Conservation (phyloP, 140 eudicot genomes). For the Oenanthe javanica region DNA sequence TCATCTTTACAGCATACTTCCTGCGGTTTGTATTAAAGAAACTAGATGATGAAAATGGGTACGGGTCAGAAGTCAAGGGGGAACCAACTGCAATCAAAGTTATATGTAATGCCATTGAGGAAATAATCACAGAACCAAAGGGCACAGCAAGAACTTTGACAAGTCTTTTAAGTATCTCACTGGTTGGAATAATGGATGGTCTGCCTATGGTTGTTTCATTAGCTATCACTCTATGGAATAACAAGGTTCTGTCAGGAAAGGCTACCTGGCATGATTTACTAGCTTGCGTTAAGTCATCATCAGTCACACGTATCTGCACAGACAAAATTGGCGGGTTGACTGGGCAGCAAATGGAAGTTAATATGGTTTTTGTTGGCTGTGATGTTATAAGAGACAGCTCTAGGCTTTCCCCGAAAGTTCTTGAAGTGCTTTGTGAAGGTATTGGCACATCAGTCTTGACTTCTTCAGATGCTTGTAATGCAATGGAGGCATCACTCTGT, state of each 20-base stretch:
- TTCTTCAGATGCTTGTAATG: not conserved
- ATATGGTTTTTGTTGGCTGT: slow-evolving; percentile 16
- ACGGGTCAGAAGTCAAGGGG: slow-evolving; percentile 13
- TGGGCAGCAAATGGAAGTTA: slow-evolving; percentile 20
- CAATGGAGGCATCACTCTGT: not conserved
- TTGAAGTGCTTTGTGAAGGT: slow-evolving; percentile 29
- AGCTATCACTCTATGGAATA: slow-evolving; percentile 27
- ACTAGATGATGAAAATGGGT: slow-evolving; percentile 16
- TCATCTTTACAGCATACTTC: slow-evolving; percentile 20
- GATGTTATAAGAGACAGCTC: slow-evolving; percentile 21
- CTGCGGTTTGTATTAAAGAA: slow-evolving; percentile 17
- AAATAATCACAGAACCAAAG: slow-evolving; percentile 19
- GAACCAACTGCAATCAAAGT: slow-evolving; percentile 14
- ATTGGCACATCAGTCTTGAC: slow-evolving; percentile 22
- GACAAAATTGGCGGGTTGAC: slow-evolving; percentile 20
- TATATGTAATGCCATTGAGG: slow-evolving; percentile 8
- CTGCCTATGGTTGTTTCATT: slow-evolving; percentile 34
- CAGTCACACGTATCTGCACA: slow-evolving; percentile 25
- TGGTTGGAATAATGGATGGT: slow-evolving; percentile 31
- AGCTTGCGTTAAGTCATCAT: slow-evolving; percentile 20
- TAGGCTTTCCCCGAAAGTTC: slow-evolving; percentile 15
- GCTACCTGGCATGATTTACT: slow-evolving; percentile 22
- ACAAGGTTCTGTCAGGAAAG: slow-evolving; percentile 3
- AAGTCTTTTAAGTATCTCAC: slow-evolving; percentile 20
- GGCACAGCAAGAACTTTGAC: slow-evolving; percentile 17